These are phyloP conservation scores for Parachaetomium inaequale DNA, from an alignment of 495 filamentous ascomycete genomes.

Conservation along the genomic window DNA sequence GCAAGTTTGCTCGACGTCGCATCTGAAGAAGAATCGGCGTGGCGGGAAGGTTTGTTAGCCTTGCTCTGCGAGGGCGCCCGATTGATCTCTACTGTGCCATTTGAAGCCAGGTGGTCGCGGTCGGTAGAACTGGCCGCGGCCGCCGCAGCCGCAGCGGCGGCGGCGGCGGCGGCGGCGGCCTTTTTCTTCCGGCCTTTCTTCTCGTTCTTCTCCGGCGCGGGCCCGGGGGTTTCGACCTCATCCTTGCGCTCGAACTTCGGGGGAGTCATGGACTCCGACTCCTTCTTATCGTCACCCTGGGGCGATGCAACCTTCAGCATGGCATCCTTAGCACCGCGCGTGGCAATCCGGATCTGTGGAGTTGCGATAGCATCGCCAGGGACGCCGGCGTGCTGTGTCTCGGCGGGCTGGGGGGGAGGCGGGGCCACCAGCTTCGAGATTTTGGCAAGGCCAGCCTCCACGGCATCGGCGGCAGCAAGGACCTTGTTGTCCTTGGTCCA, in stretches of 20 bases:
- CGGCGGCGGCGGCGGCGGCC: slow-evolving; percentile 34
- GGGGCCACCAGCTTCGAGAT: slow-evolving; percentile 44
- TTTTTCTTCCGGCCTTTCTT: slow-evolving; percentile 50
- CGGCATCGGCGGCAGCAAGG: slow-evolving; percentile 67
- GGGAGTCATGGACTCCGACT: slow-evolving; percentile 21
- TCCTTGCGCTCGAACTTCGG: slow-evolving; percentile 44
- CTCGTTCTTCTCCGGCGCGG: slow-evolving; percentile 42
- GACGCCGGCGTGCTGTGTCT: slow-evolving; percentile 25
- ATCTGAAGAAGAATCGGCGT: slow-evolving; percentile 20
- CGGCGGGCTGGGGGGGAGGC: slow-evolving; percentile 34
- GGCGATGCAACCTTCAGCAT: slow-evolving; percentile 31
- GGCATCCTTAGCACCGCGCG: slow-evolving; percentile 41
- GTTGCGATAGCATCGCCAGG: slow-evolving; percentile 15
- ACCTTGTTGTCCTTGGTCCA: slow-evolving; percentile 86
- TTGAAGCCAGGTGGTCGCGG: slow-evolving; percentile 18
- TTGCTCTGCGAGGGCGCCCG: slow-evolving; percentile 28
- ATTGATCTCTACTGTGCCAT: slow-evolving; percentile 25
- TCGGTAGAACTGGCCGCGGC: slow-evolving; percentile 19
- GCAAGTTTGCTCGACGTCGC: slow-evolving; percentile 17
- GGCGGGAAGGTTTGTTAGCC: slow-evolving; percentile 29
- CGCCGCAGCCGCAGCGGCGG: slow-evolving; percentile 33
- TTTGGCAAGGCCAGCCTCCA: slow-evolving; percentile 57
- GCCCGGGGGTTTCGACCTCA: slow-evolving; percentile 36
- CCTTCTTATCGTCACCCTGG: slow-evolving; percentile 34
- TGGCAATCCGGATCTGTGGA: slow-evolving; percentile 37